These are phyloP conservation scores for Verbascum thapsus DNA, from an alignment of 257 asterid species.

Conservation along the genomic window DNA sequence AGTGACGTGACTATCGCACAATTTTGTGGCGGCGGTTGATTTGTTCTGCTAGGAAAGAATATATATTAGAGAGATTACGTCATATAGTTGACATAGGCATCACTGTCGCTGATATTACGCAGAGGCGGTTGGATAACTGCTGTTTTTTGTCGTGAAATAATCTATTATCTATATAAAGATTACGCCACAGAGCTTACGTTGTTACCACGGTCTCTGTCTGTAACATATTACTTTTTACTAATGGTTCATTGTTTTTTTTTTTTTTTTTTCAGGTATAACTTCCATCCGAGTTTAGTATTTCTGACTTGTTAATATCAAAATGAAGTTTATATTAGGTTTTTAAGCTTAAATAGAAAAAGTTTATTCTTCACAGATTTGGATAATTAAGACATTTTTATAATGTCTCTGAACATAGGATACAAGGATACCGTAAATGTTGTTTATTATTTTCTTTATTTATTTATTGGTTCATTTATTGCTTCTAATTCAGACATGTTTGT, in stretches of 20 bases:
- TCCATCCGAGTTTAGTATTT: constrained; percentile 7
- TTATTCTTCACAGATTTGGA: too few relatives aligned
- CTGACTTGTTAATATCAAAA: constrained; percentile 3
- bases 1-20: too few relatives aligned
- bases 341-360: too few relatives aligned
- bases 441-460: constrained; percentile 5
- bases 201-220: not conserved
- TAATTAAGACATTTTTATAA: not conserved
- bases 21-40: not conserved
- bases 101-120: not conserved
- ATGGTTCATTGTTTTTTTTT: constrained; percentile 5
- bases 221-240: not conserved
- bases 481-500: not conserved
- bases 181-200: not conserved
- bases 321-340: not conserved
- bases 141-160: too few relatives aligned
- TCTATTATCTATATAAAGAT: too few relatives aligned
- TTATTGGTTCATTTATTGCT: not conserved
- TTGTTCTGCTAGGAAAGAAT: not conserved
- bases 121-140: too few relatives aligned
- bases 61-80: not conserved
- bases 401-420: not conserved
- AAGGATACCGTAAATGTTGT: not conserved
- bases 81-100: not conserved
- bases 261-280: constrained; percentile 14